Percentiles rank a stretch among this genome's conserved stretches.
Conservation (phyloP, 495 filamentous ascomycete species). For the Hyaloscypha bicolor region DNA sequence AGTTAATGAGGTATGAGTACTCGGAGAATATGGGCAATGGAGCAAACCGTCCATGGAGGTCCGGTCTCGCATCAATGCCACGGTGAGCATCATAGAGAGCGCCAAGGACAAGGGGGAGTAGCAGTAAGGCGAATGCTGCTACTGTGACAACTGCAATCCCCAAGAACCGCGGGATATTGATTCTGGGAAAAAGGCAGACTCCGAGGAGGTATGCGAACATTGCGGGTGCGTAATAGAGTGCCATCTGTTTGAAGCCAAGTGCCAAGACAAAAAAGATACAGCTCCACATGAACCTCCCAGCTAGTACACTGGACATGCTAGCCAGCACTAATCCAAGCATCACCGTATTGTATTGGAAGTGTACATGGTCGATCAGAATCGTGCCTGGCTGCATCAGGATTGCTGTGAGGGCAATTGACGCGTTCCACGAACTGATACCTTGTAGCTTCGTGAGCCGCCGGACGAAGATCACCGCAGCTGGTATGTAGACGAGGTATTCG, state of each 20-base stretch:
- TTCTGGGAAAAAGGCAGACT: conserved; percentile 73
- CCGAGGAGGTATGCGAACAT: conserved; percentile 92
- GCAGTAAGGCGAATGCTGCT: conserved; percentile 71
- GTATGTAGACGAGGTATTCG: conserved; percentile 87
- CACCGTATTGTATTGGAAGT: conserved; percentile 98
- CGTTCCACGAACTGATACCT: conserved; percentile 71
- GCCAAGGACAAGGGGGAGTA: conserved; percentile 73
- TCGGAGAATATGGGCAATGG: conserved; percentile 58
- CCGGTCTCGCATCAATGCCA: conserved; percentile 51
- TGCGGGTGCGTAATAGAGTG: conserved; percentile 90
- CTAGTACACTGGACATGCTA: conserved; percentile 83
- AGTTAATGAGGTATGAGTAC: conserved; percentile 60
- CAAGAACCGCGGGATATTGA: conserved; percentile 70
- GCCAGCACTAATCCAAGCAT: conserved; percentile 91
- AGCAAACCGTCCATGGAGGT: conserved; percentile 52
- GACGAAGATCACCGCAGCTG: conserved; percentile 80
- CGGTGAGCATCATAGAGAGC: conserved; percentile 58
- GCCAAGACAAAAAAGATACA: conserved; percentile 93
- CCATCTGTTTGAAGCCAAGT: conserved; percentile 98
- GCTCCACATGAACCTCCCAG: conserved; percentile 82
- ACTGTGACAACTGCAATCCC: conserved; percentile 73
- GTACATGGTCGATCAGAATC: conserved; percentile 94
- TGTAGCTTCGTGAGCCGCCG: conserved; percentile 73
- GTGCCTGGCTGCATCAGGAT: conserved; percentile 91
- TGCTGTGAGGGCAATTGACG: conserved; percentile 81